Evolutionary conservation across 1,139 yeast genomes (phyloP), one percentile per base, ranked within the genome.

Genomic region (Sugiyamaella castrensis): DNA sequence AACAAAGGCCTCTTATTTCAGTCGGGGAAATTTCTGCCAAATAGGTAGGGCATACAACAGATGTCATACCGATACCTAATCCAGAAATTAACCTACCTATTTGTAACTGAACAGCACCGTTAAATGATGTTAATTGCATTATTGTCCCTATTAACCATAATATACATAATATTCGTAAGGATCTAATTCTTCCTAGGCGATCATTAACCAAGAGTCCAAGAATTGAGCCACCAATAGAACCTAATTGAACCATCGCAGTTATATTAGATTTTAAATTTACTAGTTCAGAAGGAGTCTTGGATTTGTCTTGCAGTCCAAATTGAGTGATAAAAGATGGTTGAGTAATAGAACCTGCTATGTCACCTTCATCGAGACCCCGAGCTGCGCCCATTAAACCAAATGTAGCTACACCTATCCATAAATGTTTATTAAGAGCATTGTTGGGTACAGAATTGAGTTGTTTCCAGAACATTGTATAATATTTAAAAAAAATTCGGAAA

Each of bases 291-390:
- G 48, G 54, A 73, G 75, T 30, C 61, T 57, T 4, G 11, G 37
- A 32, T 11, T 66, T 59, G 55, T 77, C 81, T 19, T 60, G 55
- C 36, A 80, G 69, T 1, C 82, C 82, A 59, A 79, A 79, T 52
- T 66, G 68, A 1, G 58, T 44, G 40, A 61, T 64, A 62, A 80
- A 80, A 1, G 79, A 67, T 2, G 61, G 62, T 55, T 74, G 80
- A 2, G 77, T 73, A 34, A 73, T 67, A 2, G 72, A 64, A 8
- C 80, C 81, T n/a, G 79, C 64, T 40, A 68, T 68, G 53, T 68
- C 67, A 43, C 85, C 86, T 64, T 80, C 85, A 62, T 81, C 86
- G 47, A 71, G 74, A 12, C 86, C 86, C 62, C 85, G 68, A 9
- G 82, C 81, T 26, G 79, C 72, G 10, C 86, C 86, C 47, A 79